Percentiles rank a stretch among this genome's conserved stretches.
Evolutionary conservation across 1,139 yeast species (phyloP).

Genomic region (Zygosaccharomyces sapae): DNA sequence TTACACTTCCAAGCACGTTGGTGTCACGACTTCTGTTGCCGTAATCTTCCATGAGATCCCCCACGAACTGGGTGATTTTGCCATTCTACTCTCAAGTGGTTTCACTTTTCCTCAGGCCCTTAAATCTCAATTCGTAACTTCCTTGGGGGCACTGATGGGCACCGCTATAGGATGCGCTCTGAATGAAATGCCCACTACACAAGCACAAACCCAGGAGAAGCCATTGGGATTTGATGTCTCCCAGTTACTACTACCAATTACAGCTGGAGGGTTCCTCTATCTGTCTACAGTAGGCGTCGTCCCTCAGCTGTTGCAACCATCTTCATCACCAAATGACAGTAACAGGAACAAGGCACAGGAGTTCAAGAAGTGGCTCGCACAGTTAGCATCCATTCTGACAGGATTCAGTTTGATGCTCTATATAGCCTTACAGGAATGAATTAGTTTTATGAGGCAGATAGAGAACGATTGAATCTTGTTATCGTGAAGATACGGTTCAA

Average conservation of each 20-base stretch:
- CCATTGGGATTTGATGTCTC: conserved; percentile 23
- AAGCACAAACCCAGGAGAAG: conserved; percentile 3
- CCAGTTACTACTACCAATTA: conserved; percentile 58
- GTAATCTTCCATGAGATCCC: conserved; percentile 71
- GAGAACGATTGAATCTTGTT: not conserved
- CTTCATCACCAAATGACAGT: not conserved
- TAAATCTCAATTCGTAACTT: conserved; percentile 58
- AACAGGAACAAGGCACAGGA: conserved; percentile 12
- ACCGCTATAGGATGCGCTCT: conserved; percentile 55
- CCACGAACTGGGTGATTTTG: conserved; percentile 72
- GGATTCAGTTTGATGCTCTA: conserved; percentile 18
- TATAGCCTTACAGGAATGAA: conserved; percentile 12
- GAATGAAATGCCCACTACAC: conserved; percentile 21
- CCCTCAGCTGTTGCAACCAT: conserved; percentile 11
- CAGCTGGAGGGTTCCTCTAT: conserved; percentile 67
- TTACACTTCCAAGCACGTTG: conserved; percentile 51
- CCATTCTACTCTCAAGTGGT: conserved; percentile 60
- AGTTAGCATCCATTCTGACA: conserved; percentile 9
- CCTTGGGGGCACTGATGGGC: conserved; percentile 61
- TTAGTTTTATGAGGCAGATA: not conserved
- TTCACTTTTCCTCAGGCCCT: conserved; percentile 58
- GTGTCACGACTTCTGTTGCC: conserved; percentile 61
- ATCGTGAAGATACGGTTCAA: not conserved
- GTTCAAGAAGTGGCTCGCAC: conserved; percentile 10
- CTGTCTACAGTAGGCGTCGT: conserved; percentile 15